A percentile compares a stretch with the other conserved stretches of the same genome.
phyloP scores from a whole-genome alignment of 106 monocot genomes.

The Acorus gramineus region DNA sequence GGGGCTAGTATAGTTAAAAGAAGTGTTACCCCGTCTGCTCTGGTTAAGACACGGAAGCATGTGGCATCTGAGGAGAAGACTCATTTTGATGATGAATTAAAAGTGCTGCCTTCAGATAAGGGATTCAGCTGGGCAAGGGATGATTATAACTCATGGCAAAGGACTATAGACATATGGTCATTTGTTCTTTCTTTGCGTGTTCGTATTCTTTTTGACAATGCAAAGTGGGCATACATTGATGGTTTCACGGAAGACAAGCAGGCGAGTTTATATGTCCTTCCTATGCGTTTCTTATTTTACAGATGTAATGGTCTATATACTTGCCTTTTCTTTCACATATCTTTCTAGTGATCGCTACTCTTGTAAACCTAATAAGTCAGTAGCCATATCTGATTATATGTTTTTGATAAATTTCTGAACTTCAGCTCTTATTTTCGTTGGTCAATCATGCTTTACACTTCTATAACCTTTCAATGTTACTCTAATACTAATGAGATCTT shows the following conservation, averaged over 20 bases:
- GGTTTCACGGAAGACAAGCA: slow-evolving; percentile 85
- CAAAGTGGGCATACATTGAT: slow-evolving; percentile 73
- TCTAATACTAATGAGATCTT: too few species aligned
- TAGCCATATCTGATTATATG: too few species aligned
- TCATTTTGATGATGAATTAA: slow-evolving; percentile 33
- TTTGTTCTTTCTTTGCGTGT: slow-evolving; percentile 66
- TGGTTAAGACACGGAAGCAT: slow-evolving; percentile 31
- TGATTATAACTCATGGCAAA: slow-evolving; percentile 65
- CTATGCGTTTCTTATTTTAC: not conserved
- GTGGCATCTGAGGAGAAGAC: slow-evolving; percentile 12
- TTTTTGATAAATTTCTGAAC: too few species aligned
- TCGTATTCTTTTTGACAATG: slow-evolving; percentile 62
- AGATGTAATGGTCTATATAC: too few species aligned
- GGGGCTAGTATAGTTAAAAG: slow-evolving; percentile 33
- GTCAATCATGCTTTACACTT: too few species aligned
- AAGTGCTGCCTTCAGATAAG: slow-evolving; percentile 78
- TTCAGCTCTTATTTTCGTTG: too few species aligned
- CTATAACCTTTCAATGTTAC: too few species aligned
- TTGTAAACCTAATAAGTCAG: too few species aligned
- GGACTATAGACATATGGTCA: slow-evolving; percentile 78
- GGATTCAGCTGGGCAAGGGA: slow-evolving; percentile 86
- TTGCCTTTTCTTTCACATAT: too few species aligned
- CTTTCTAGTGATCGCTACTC: too few species aligned
- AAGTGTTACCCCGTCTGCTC: slow-evolving; percentile 12
- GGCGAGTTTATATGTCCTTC: slow-evolving; percentile 21